Base-by-base conservation (phyloP, 768 basidiomycete genomes). In the Collybia mongolica region DNA sequence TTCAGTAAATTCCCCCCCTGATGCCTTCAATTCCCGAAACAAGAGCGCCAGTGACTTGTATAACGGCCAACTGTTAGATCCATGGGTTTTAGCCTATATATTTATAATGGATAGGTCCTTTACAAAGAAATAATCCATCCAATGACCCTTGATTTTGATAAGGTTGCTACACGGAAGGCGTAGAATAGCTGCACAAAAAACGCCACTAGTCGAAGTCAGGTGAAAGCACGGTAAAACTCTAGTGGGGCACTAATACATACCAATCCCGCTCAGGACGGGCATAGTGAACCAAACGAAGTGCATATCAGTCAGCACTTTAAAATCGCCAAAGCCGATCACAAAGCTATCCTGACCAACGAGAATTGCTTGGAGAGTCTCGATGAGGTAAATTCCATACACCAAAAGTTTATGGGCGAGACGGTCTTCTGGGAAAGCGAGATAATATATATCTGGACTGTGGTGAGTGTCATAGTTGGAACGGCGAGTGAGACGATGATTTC, bases 301-400 rank as follows among this genome's bases (percentile, higher is more conserved):
- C 39, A 22, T 26, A 3, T 7, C 44, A 19, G 19, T 17, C 44
- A 32, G 35, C 9, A 22, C 11, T 5, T 22, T 4, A 8, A 15
- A 5, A 6, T 22, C 18, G 32, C n/a, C 18, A 11, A 36, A 46
- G 1, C 20, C 22, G 3, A 3, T 7, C 1, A 46, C 23, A 8
- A 32, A 45, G 1, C 65, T 64, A 7, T 23, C 17, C 9, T 22
- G 23, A 3, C 22, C 20, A 2, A 46, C 19, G 14, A 46, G 32
- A 1, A 46, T 36, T 4, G 44, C 18, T 8, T 46, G 44, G 6
- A 46, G 15, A 23, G 44, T 46, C 32, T 46, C 44, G 9, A 46
- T 1, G 19, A 37, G 3, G 7, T 0, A 46, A 5, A 46, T 29
- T 6, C 44, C 8, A 22, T 46, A 46, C n/a, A 46, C 44, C 44